Conservation (phyloP, 2,329 filamentous ascomycete genomes). For the Dactylellina haptotyla region DNA sequence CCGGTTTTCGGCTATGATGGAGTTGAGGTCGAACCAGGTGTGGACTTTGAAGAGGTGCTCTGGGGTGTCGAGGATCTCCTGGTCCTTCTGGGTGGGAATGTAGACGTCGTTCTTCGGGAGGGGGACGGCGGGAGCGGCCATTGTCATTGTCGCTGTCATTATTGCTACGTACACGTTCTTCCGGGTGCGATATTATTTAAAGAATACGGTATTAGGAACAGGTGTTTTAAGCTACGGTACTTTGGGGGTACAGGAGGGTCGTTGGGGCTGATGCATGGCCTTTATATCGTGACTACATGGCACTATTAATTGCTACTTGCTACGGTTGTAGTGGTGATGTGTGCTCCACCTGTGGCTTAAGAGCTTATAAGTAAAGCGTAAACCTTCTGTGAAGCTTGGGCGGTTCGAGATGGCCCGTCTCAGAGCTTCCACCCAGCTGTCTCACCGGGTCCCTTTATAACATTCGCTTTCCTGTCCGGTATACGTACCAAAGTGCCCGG, state of each 20-base stretch:
- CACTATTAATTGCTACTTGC: too few species aligned
- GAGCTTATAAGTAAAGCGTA: neutral
- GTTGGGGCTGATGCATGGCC: neutral
- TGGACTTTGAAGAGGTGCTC: slow-evolving; percentile 73
- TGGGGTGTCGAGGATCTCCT: slow-evolving; percentile 58
- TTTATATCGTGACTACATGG: too few species aligned
- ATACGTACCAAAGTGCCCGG: too few species aligned
- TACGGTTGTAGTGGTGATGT: neutral
- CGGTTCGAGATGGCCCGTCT: neutral
- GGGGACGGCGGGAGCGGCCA: slow-evolving; percentile 10
- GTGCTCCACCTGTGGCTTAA: neutral
- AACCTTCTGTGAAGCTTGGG: slow-evolving; percentile 4
- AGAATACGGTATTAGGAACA: too few species aligned
- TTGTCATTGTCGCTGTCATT: neutral
- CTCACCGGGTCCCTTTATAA: too few species aligned
- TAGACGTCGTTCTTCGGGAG: slow-evolving; percentile 55
- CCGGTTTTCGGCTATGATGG: slow-evolving; percentile 67
- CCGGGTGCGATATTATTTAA: too few species aligned
- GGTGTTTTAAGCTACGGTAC: too few species aligned
- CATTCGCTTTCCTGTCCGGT: too few species aligned
- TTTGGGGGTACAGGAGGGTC: neutral
- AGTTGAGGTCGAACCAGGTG: slow-evolving; percentile 75
- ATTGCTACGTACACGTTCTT: neutral
- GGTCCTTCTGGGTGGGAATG: slow-evolving; percentile 57
- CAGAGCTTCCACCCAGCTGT: slow-evolving; percentile 14